phyloP scores from a whole-genome alignment of 164 flowering plant species.

The Brasenia schreberi region DNA sequence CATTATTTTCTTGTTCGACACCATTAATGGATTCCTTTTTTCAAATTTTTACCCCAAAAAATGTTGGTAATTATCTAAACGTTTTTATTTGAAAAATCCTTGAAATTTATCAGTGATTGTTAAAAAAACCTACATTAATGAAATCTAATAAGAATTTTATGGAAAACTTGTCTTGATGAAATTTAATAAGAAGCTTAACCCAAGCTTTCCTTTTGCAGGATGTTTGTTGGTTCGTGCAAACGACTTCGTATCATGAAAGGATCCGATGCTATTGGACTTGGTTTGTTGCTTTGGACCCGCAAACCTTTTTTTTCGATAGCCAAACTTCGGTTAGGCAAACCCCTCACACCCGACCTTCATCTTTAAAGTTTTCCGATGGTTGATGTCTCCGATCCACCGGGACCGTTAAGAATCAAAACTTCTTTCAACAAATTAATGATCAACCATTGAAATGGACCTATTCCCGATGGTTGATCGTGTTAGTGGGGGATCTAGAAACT shows the following conservation, averaged over 20 bases:
- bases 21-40: no score
- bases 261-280: constrained; percentile 36
- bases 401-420: no score
- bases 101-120: not conserved
- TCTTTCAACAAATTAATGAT: no score
- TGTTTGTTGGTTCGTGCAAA: constrained; percentile 38
- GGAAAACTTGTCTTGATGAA: no score
- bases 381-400: no score
- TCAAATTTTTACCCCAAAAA: not conserved
- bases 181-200: no score
- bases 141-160: not conserved
- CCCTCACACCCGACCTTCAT: no score
- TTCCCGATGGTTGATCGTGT: no score
- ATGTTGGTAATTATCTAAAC: not conserved
- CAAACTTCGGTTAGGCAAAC: no score
- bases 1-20: not conserved
- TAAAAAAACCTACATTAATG: not conserved
- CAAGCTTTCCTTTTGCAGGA: constrained; percentile 12
- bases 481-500: no score
- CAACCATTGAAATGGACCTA: no score
- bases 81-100: not conserved
- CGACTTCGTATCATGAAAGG: constrained; percentile 40
- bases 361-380: no score
- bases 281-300: constrained; percentile 8
- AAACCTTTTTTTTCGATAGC: not conserved